These are phyloP conservation scores for Misopates orontium DNA, from an alignment of 257 asterid species.

Conservation along the genomic window DNA sequence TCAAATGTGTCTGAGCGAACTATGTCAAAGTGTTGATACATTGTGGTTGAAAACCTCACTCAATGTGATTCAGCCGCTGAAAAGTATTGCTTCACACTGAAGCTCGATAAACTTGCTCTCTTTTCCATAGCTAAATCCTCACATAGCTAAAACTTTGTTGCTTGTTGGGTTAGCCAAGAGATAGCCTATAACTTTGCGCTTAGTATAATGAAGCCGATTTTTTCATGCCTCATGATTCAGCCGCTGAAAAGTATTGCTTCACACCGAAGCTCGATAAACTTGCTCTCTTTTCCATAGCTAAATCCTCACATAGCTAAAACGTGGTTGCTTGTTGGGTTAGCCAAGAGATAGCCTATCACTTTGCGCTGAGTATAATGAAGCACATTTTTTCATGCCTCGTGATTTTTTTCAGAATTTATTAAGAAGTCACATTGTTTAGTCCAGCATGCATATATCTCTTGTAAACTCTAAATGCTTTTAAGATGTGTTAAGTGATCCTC, in stretches of 20 bases:
- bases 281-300: background rate
- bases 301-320: no score
- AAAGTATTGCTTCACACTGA: background rate
- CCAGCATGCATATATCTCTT: background rate
- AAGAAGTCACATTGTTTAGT: background rate
- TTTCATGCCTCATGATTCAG: no score
- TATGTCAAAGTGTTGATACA: background rate
- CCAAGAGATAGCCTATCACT: background rate
- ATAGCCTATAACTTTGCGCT: background rate
- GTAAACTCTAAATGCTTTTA: background rate
- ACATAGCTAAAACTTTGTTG: no score
- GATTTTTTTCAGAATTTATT: background rate
- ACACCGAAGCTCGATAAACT: slow-evolving; percentile 11
- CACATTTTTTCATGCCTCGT: background rate
- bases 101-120: slow-evolving; percentile 9
- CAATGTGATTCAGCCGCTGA: slow-evolving; percentile 1
- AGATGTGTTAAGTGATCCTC: background rate
- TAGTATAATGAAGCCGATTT: no score
- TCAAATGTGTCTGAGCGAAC: slow-evolving; percentile 2
- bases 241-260: slow-evolving; percentile 2
- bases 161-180: background rate
- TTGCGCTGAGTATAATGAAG: background rate
- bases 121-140: background rate
- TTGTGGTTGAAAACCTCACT: slow-evolving; percentile 16
- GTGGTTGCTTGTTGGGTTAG: background rate